Base-by-base conservation (phyloP, 2,329 filamentous ascomycete genomes). In the Didymella glomerata region DNA sequence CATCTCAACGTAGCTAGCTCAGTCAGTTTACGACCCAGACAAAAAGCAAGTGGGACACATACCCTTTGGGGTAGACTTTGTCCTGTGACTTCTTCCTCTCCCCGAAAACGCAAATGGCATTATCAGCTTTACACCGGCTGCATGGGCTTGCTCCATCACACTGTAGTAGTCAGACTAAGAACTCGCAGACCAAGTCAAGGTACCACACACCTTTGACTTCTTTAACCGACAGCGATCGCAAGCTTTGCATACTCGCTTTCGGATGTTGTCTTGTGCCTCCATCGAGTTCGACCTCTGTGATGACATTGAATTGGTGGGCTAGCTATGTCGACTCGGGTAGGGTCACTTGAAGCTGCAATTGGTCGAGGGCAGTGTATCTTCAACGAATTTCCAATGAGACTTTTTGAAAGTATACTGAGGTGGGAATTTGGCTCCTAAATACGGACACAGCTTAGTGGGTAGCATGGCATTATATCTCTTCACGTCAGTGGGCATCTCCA, bases 61-160 rank as follows among this genome's bases (percentile, higher is more conserved):
- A 88, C 83, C 86, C 86, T 78, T 88, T 89, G n/a, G 86, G 86
- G 73, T 88, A 88, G 46, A 88, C 83, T 74, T 88, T 88, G 75
- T 89, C 86, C 67, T 88, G 85, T 7, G 84, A 83, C 79, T 88
- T 88, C 74, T 88, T 89, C 54, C 86, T 79, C 70, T 88, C 86
- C 30, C 86, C 86, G 75, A 88, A 89, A 4, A 87, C 83, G 66
- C 86, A 89, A 61, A 88, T 86, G 40, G 84, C 83, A 72, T 88
- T 88, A 74, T 89, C 86, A 60, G 84, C 81, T 70, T 84, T 84
- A 76, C 86, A 89, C 60, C 86, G 79, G 66, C 82, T 82, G 77
- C 86, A 89, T 18, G 86, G 86, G 66, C 79, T 84, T 36, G 83
- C 80, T 64, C 86, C 86, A 70, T 89, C 86, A 75, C 86, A 89